These are phyloP conservation scores for Maudiozyma humilis DNA, from an alignment of 1,139 yeast genomes.

Conservation along the genomic window DNA sequence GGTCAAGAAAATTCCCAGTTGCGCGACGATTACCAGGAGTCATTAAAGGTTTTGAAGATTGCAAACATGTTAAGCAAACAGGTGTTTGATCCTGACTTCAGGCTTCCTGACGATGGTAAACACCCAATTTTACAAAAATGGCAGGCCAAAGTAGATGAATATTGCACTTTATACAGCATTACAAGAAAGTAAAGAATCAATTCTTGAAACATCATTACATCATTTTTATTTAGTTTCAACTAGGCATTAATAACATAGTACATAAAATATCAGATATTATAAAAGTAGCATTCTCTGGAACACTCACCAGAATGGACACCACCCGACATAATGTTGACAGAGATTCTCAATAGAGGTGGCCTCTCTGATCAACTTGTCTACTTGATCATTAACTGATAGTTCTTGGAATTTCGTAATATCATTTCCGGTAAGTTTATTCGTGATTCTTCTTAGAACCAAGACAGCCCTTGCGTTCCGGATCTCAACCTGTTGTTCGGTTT, in stretches of 20 bases:
- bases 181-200: neutral
- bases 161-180: slow-evolving; percentile 17
- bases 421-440: slow-evolving; percentile 91
- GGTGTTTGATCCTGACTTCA: slow-evolving; percentile 20
- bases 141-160: slow-evolving; percentile 13
- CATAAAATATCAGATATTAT: neutral
- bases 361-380: slow-evolving; percentile 85
- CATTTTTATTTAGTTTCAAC: neutral
- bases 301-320: slow-evolving; percentile 93
- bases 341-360: slow-evolving; percentile 94
- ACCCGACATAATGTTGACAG: slow-evolving; percentile 94
- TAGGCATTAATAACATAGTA: neutral
- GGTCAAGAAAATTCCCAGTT: slow-evolving; percentile 19
- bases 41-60: slow-evolving; percentile 22
- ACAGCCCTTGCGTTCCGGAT: slow-evolving; percentile 87
- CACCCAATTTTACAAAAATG: slow-evolving; percentile 19
- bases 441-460: slow-evolving; percentile 78
- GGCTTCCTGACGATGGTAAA: slow-evolving; percentile 9
- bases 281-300: neutral
- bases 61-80: slow-evolving; percentile 22
- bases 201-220: neutral
- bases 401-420: slow-evolving; percentile 71
- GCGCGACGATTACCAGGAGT: slow-evolving; percentile 13
- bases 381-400: slow-evolving; percentile 80
- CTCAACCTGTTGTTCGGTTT: slow-evolving; percentile 69